Base-by-base conservation (phyloP, 352 stramenopile species). In the Pythium diclinum region DNA sequence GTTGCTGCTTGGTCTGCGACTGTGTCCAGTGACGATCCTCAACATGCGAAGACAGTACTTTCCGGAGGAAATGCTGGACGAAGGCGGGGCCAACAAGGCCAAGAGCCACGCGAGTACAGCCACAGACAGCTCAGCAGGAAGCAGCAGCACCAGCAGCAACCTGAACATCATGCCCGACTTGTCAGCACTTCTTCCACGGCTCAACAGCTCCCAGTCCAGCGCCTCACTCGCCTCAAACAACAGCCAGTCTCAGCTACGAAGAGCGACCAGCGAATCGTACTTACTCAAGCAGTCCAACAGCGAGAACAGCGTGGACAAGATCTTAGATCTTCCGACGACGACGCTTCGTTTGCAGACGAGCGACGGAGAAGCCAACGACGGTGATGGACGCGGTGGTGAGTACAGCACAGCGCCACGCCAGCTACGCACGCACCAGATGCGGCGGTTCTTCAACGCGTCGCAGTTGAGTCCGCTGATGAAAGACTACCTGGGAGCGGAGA, bases 401-500 rank as follows among this genome's bases (percentile, higher is more conserved):
- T 52, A 52, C n/a, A 19, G 21, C 33, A 44, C 23, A 25, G 42
- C 48, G 48, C 61, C 70, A 38, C 32, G 63, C 17, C 63, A 54
- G 25, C 67, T 75, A 13, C 81, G 83, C 2, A 83, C 79, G 9
- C 83, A 91, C 47, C 88, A 95, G 59, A 63, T 87, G 40, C 79
- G 85, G 6, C 71, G 74, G 5, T 68, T 82, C 42, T 96, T 96
- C 63, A 91, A 96, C 53, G 75, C 85, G 32, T 83, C 88, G 23
- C 85, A 93, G 68, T 64, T 93, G 30, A 92, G 83, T 63, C 82
- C 81, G 52, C 72, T 92, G 11, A 81, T 94, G 77, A 89, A 92
- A 42, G 77, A 91, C 47, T 92, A 85, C 60, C 76, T 92, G 59
- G 75, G 72, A 3, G 78, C 77, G 1, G 77, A 81, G 36, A 82